These are phyloP conservation scores for Phytophthora crassamura DNA, from an alignment of 352 stramenopile species.

Conservation along the genomic window DNA sequence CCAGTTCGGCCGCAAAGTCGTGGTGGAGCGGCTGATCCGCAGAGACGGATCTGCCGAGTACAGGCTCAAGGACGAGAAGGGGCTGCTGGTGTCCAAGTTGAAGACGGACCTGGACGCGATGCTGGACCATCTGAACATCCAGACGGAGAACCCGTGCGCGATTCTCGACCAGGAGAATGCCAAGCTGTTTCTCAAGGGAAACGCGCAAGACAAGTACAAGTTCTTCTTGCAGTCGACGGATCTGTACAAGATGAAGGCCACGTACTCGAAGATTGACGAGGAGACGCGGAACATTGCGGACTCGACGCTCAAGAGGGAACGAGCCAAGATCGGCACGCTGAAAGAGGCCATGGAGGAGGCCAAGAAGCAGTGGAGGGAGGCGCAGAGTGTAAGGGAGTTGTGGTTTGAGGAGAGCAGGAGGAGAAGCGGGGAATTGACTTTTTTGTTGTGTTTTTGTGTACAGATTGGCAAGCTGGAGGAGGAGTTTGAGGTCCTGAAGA, in stretches of 20 bases:
- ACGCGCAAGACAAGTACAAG: slow-evolving; percentile 95
- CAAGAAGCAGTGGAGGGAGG: slow-evolving; percentile 75
- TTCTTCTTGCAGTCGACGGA: slow-evolving; percentile 98
- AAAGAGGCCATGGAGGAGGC: slow-evolving; percentile 70
- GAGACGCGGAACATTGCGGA: slow-evolving; percentile 71
- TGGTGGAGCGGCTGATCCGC: slow-evolving; percentile 93
- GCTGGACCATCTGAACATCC: slow-evolving; percentile 94
- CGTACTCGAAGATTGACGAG: slow-evolving; percentile 88
- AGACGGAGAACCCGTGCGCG: slow-evolving; percentile 97
- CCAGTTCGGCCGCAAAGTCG: slow-evolving; percentile 93
- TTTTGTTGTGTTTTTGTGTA: slow-evolving; percentile 2
- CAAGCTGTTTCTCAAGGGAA: slow-evolving; percentile 97
- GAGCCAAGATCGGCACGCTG: slow-evolving; percentile 64
- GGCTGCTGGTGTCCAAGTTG: slow-evolving; percentile 73
- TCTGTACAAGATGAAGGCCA: slow-evolving; percentile 92
- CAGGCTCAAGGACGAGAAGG: slow-evolving; percentile 70
- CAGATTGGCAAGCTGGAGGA: slow-evolving; percentile 80
- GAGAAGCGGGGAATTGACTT: background rate
- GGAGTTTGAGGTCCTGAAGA: slow-evolving; percentile 79
- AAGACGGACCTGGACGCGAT: slow-evolving; percentile 94
- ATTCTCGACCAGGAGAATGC: slow-evolving; percentile 98
- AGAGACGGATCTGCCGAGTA: slow-evolving; percentile 81
- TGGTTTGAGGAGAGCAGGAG: background rate
- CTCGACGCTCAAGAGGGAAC: slow-evolving; percentile 71
- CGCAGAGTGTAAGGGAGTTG: slow-evolving; percentile 56